Conservation (phyloP, 192 early-diverging fungal species). For the Ramicandelaber brevisporus region DNA sequence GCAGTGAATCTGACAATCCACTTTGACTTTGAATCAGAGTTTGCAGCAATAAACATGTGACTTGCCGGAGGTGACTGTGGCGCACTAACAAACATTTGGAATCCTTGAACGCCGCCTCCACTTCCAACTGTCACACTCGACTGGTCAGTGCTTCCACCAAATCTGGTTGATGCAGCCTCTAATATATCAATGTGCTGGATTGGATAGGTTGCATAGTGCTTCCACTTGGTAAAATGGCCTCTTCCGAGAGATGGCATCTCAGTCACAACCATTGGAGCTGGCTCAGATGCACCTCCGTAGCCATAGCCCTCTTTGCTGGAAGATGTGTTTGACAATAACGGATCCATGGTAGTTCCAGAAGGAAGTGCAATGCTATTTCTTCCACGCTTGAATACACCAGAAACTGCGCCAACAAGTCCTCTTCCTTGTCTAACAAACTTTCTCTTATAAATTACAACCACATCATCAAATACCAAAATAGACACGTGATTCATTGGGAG, state of each 20-base stretch:
- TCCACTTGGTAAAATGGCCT: slow-evolving; percentile 47
- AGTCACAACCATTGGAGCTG: slow-evolving; percentile 23
- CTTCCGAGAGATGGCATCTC: slow-evolving; percentile 18
- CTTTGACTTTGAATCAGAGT: slow-evolving; percentile 18
- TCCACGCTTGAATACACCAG: slow-evolving; percentile 17
- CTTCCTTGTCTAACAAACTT: slow-evolving; percentile 26
- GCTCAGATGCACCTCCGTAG: too few species aligned
- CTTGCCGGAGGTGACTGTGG: slow-evolving; percentile 16
- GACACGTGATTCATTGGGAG: slow-evolving; percentile 34
- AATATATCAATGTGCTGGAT: slow-evolving; percentile 26
- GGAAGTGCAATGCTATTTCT: slow-evolving; percentile 5
- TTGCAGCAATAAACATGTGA: slow-evolving; percentile 25
- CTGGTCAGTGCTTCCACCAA: slow-evolving; percentile 13
- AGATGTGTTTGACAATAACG: slow-evolving; percentile 1
- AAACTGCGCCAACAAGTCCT: slow-evolving; percentile 23
- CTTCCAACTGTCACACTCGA: slow-evolving; percentile 12
- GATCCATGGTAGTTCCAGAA: too few species aligned
- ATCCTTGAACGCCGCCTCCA: slow-evolving; percentile 17
- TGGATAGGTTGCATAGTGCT: slow-evolving; percentile 30
- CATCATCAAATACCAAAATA: slow-evolving; percentile 34
- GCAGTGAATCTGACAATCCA: slow-evolving; percentile 23
- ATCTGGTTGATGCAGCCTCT: slow-evolving; percentile 24
- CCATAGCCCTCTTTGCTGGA: too few species aligned
- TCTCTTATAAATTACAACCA: slow-evolving; percentile 35
- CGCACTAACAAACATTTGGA: slow-evolving; percentile 21